These are phyloP conservation scores for Pseudogymnoascus sp. DNA, from an alignment of 2,329 filamentous ascomycete genomes.

Conservation along the genomic window DNA sequence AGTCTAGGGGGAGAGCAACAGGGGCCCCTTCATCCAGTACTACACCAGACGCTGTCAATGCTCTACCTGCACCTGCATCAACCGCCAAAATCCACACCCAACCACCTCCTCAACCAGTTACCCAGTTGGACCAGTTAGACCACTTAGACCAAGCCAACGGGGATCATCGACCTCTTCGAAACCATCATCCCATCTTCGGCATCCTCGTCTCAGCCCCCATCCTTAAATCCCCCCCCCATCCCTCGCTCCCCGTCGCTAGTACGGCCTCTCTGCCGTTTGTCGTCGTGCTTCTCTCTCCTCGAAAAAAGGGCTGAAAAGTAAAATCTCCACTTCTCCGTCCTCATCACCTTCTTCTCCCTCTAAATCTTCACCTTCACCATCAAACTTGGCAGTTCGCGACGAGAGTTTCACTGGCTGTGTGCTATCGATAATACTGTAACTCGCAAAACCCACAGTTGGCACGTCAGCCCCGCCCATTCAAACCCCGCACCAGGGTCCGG, in stretches of 20 bases:
- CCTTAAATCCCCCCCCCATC: background rate
- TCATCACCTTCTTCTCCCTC: background rate
- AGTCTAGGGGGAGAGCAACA: background rate
- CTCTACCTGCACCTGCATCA: constrained; percentile 1
- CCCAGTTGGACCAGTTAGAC: background rate
- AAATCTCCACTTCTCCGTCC: background rate
- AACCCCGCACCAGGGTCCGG: constrained; percentile 4
- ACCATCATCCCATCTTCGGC: constrained; percentile 6
- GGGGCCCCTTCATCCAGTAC: background rate
- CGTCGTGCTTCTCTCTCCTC: background rate
- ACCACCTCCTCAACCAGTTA: background rate
- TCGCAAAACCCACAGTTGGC: constrained; percentile 2
- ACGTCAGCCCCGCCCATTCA: constrained; percentile 5
- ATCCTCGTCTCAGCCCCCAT: constrained; percentile 6
- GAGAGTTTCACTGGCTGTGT: background rate
- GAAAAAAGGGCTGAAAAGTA: background rate
- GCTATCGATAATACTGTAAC: constrained; percentile 5
- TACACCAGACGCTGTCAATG: background rate
- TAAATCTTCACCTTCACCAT: background rate
- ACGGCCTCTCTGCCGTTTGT: background rate
- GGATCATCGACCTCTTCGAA: constrained; percentile 1
- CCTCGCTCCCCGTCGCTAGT: background rate
- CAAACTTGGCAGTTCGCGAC: background rate
- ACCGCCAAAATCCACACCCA: background rate
- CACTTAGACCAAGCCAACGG: background rate